Conservation (phyloP, 2,329 filamentous ascomycete genomes). For the Trichoderma polysporum region DNA sequence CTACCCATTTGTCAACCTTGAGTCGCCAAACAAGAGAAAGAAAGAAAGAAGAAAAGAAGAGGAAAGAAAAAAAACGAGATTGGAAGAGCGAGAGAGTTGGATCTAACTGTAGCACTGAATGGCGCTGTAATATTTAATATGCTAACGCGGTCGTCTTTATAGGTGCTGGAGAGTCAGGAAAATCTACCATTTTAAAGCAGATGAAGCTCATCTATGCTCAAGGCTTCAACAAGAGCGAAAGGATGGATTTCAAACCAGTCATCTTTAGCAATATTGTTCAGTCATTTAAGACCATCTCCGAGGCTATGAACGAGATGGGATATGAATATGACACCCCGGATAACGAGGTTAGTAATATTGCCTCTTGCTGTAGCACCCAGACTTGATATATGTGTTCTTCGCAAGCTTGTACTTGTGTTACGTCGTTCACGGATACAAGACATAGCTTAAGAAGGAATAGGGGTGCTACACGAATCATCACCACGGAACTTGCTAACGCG, state of each 20-base stretch:
- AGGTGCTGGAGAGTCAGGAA: constrained; percentile 94
- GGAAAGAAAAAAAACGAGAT: not conserved
- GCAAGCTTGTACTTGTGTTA: not conserved
- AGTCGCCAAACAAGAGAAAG: not conserved
- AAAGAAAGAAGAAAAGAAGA: not conserved
- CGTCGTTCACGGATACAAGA: not conserved
- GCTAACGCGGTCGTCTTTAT: constrained; percentile 36
- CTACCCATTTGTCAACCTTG: not conserved
- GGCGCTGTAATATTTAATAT: constrained; percentile 67
- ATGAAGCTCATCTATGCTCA: constrained; percentile 99
- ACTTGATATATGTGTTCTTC: not conserved
- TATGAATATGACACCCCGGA: constrained; percentile 76
- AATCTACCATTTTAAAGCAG: constrained; percentile 97
- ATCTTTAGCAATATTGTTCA: constrained; percentile 72
- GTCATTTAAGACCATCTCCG: constrained; percentile 67
- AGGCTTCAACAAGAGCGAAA: constrained; percentile 84
- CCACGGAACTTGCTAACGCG: constrained; percentile 19
- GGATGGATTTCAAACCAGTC: constrained; percentile 72
- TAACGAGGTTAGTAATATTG: constrained; percentile 66
- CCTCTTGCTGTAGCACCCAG: not conserved
- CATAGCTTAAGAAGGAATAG: not conserved
- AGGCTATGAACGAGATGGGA: constrained; percentile 72
- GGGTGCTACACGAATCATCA: not conserved
- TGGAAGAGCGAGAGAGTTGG: constrained; percentile 33
- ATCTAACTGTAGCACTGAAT: constrained; percentile 67